These are phyloP conservation scores for Tilletia walkeri DNA, from an alignment of 1,284 basidiomycete genomes.

Conservation along the genomic window DNA sequence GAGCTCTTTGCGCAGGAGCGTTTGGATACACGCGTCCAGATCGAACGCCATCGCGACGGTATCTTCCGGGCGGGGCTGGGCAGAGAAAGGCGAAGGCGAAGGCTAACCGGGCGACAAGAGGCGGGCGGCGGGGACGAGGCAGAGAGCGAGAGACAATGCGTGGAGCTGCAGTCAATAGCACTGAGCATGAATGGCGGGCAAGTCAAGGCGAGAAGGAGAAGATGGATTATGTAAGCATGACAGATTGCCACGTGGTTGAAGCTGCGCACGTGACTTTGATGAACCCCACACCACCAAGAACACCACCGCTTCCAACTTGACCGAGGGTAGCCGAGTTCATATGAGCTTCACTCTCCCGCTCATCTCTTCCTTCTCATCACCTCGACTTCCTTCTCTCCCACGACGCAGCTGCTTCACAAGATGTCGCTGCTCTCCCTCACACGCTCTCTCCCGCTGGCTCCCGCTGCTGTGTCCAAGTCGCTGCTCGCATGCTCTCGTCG, in stretches of 20 bases:
- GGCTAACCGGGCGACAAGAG: too few relatives aligned
- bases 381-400: background rate
- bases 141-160: too few relatives aligned
- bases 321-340: background rate
- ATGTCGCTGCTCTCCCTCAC: background rate
- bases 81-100: too few relatives aligned
- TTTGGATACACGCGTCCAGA: constrained; percentile 54
- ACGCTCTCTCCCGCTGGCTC: background rate
- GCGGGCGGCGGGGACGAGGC: too few relatives aligned
- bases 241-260: too few relatives aligned
- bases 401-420: background rate
- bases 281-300: background rate
- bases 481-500: background rate
- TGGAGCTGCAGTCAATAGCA: too few relatives aligned
- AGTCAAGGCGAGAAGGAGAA: too few relatives aligned
- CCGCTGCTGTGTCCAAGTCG: background rate
- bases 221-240: too few relatives aligned
- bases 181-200: too few relatives aligned
- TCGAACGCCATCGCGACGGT: constrained; percentile 49
- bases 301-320: too few relatives aligned
- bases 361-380: background rate
- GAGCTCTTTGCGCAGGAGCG: constrained; percentile 53
- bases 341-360: background rate
- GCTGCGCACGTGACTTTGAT: too few relatives aligned
- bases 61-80: background rate